Conservation (phyloP, 306 rosid genomes). For the Hippophae rhamnoides region DNA sequence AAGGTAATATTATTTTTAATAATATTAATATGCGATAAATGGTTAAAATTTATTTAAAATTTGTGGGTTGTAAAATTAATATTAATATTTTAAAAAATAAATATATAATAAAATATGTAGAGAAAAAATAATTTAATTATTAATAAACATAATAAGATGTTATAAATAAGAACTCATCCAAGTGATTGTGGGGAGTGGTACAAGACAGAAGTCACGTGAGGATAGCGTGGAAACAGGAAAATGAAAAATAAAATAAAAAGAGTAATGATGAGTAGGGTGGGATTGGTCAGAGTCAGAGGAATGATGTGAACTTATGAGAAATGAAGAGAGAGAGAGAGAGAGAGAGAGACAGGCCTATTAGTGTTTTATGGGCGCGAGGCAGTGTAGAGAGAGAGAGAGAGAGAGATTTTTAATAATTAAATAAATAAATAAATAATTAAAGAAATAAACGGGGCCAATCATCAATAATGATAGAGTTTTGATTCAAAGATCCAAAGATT, state of each 20-base stretch:
- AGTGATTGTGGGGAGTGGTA: not conserved
- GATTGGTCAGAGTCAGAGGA: conserved; percentile 23
- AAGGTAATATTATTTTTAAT: no score
- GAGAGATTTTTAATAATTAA: no score
- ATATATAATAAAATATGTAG: no score
- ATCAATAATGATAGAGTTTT: conserved; percentile 17
- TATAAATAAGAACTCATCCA: not conserved
- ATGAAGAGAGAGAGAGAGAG: no score
- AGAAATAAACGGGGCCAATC: not conserved
- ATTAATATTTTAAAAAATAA: no score
- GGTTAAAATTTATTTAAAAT: no score
- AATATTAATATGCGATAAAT: no score
- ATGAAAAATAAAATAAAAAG: not conserved
- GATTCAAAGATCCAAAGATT: conserved; percentile 4
- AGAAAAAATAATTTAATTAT: no score
- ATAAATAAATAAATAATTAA: no score
- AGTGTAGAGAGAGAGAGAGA: no score
- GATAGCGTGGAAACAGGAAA: conserved; percentile 24
- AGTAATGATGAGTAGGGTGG: conserved; percentile 9
- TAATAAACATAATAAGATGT: no score
- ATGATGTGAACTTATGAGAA: conserved; percentile 24
- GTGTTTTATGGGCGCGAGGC: conserved; percentile 18
- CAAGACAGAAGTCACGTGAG: conserved; percentile 30
- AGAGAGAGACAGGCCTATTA: conserved; percentile 1
- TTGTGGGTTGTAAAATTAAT: no score